Evolutionary conservation across 2,329 filamentous ascomycete genomes (phyloP).

Genomic region (Alternaria sp.): DNA sequence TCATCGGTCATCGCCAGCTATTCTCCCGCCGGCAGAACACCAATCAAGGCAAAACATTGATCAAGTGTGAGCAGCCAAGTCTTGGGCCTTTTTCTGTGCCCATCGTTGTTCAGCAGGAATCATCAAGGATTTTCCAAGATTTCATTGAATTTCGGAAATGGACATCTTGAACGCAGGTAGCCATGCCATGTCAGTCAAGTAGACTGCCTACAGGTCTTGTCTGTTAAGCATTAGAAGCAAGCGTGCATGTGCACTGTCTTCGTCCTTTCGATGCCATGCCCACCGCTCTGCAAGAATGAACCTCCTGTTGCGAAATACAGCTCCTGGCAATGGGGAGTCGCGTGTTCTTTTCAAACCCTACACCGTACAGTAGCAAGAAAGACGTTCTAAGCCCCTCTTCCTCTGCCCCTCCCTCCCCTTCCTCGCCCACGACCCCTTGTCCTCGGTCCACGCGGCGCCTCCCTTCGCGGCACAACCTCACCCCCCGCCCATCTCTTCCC

Average conservation of each 20-base stretch:
- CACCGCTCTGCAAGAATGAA: background rate
- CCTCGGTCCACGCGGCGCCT: slow-evolving; percentile 17
- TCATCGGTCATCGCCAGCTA: slow-evolving; percentile 15
- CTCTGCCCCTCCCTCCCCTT: slow-evolving; percentile 25
- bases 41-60: background rate
- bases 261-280: background rate
- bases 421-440: slow-evolving; percentile 19
- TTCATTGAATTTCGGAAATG: too few species aligned
- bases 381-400: background rate
- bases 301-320: background rate
- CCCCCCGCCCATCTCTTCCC: slow-evolving; percentile 32
- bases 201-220: background rate
- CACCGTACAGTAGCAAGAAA: background rate
- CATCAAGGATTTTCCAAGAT: too few species aligned
- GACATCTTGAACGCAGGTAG: too few species aligned
- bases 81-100: fast-evolving
- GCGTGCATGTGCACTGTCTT: background rate
- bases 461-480: background rate
- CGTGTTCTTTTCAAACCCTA: too few species aligned
- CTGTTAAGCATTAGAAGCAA: background rate
- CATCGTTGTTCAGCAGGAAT: background rate
- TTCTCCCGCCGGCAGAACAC: background rate
- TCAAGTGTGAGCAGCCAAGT: background rate
- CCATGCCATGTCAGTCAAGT: too few species aligned
- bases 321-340: background rate